These are phyloP conservation scores for Rugiboletus extremiorientalis DNA, from an alignment of 1,284 basidiomycete species.

Conservation along the genomic window DNA sequence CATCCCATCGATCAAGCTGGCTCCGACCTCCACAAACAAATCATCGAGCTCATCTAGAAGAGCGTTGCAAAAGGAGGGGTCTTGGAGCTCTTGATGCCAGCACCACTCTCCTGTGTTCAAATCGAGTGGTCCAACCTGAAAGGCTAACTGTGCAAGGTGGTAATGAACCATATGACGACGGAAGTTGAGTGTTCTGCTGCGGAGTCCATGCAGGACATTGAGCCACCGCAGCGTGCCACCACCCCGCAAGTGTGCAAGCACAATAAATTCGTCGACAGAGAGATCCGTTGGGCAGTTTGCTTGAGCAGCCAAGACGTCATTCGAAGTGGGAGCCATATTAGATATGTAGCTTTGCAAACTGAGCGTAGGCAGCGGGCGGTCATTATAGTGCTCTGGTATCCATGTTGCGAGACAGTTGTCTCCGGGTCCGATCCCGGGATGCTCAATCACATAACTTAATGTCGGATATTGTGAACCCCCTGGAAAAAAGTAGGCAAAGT, in stretches of 20 bases:
- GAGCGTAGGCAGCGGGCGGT: too few species aligned
- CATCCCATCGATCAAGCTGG: constrained; percentile 40
- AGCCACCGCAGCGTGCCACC: neutral
- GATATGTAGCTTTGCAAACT: too few species aligned
- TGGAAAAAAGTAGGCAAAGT: too few species aligned
- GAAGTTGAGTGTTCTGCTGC: neutral
- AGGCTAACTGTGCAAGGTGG: neutral
- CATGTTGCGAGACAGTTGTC: too few species aligned
- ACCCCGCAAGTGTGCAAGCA: neutral
- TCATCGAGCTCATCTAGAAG: constrained; percentile 35
- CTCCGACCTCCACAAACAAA: constrained; percentile 29
- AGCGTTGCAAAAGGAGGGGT: constrained; percentile 1
- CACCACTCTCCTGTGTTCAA: too few species aligned
- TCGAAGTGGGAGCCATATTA: too few species aligned
- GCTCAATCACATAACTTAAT: too few species aligned
- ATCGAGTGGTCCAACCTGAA: neutral
- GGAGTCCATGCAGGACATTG: neutral
- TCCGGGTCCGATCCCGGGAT: too few species aligned
- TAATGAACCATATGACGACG: neutral
- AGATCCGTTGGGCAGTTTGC: neutral
- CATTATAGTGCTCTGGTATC: too few species aligned
- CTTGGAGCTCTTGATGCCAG: neutral
- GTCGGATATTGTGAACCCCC: too few species aligned
- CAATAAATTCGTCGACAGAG: neutral
- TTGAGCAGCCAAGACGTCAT: too few species aligned